phyloP scores from a whole-genome alignment of 805 yeast species.

The Monosporozyma unispora region DNA sequence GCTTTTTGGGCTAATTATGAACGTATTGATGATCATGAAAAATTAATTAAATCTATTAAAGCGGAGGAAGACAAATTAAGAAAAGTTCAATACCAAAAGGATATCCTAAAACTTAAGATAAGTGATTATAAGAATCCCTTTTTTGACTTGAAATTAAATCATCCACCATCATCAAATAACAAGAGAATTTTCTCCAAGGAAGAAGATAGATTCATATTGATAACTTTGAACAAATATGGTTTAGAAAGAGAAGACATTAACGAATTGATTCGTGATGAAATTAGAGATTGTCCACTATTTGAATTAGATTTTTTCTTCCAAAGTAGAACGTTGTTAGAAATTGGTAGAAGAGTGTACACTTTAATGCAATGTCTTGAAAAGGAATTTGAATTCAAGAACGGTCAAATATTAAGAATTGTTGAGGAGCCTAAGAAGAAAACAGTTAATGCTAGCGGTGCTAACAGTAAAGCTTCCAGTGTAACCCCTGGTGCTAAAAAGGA shows the following conservation, averaged over 20 bases:
- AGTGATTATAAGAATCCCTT: slow-evolving; percentile 68
- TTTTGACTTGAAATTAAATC: slow-evolving; percentile 63
- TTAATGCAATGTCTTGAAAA: slow-evolving; percentile 65
- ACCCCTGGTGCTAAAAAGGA: background rate
- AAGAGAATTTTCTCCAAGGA: slow-evolving; percentile 69
- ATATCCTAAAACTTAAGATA: slow-evolving; percentile 68
- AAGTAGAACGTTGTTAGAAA: slow-evolving; percentile 69
- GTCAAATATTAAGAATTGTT: background rate
- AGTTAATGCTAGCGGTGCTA: background rate
- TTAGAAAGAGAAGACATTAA: slow-evolving; percentile 70
- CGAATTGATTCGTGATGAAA: slow-evolving; percentile 69
- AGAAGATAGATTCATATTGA: slow-evolving; percentile 81
- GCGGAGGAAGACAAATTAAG: slow-evolving; percentile 79
- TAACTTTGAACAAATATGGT: slow-evolving; percentile 73
- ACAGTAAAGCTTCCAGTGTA: background rate
- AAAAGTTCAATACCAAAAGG: slow-evolving; percentile 60
- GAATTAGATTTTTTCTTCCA: slow-evolving; percentile 84
- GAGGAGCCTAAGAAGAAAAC: background rate
- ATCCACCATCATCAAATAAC: slow-evolving; percentile 53
- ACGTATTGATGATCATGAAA: slow-evolving; percentile 83
- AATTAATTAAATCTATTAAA: slow-evolving; percentile 71
- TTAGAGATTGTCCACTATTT: slow-evolving; percentile 68
- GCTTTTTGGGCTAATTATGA: slow-evolving; percentile 75
- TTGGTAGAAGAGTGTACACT: slow-evolving; percentile 75
- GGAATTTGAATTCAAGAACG: slow-evolving; percentile 34